Evolutionary conservation across 2,329 filamentous ascomycete species (phyloP).

Genomic region (Ophiognomonia clavigignenti-juglandacearum): DNA sequence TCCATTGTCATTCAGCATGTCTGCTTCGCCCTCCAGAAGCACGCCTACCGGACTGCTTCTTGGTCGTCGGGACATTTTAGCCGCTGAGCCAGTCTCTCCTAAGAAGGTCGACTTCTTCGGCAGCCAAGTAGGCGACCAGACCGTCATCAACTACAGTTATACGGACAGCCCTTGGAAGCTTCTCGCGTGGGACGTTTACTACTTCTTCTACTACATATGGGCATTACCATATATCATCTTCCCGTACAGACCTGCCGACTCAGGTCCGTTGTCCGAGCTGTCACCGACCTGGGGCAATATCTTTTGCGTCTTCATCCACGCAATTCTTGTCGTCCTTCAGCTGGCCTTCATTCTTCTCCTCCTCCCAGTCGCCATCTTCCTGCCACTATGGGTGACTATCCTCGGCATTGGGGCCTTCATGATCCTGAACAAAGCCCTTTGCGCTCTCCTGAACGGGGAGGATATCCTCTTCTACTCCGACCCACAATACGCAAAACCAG

Average conservation of each 20-base stretch:
- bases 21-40: background rate
- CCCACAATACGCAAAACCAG: constrained; percentile 44
- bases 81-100: background rate
- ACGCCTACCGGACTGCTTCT: background rate
- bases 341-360: constrained; percentile 54
- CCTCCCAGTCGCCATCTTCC: constrained; percentile 39
- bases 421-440: constrained; percentile 46
- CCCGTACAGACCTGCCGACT: constrained; percentile 48
- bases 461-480: constrained; percentile 46
- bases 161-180: constrained; percentile 51
- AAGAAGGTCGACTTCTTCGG: constrained; percentile 41
- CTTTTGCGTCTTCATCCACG: constrained; percentile 52
- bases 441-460: constrained; percentile 48
- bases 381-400: constrained; percentile 44
- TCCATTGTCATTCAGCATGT: too few relatives aligned
- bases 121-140: constrained; percentile 52
- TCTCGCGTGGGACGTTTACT: constrained; percentile 47
- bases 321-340: constrained; percentile 55
- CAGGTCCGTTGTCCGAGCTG: constrained; percentile 58
- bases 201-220: constrained; percentile 51
- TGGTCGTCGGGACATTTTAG: background rate
- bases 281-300: constrained; percentile 53
- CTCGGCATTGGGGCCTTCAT: constrained; percentile 39
- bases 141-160: constrained; percentile 57
- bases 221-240: constrained; percentile 57